Evolutionary conservation across 2,329 filamentous ascomycete genomes (phyloP).

Genomic region (Lachnellula arida): DNA sequence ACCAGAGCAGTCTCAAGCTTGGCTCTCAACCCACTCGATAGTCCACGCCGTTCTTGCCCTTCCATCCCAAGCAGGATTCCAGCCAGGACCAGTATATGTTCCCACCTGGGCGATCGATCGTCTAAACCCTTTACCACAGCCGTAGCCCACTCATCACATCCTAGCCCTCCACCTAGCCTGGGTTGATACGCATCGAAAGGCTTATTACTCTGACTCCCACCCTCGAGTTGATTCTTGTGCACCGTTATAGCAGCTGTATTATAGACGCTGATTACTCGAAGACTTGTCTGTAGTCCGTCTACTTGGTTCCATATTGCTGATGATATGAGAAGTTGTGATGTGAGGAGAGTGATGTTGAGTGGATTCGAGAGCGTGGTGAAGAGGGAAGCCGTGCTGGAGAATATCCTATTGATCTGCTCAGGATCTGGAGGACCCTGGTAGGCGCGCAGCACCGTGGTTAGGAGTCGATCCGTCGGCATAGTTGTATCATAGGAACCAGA

Average conservation of each 20-base stretch:
- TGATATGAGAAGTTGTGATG: conserved; percentile 52
- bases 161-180: conserved; percentile 46
- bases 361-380: conserved; percentile 55
- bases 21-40: conserved; percentile 47
- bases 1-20: conserved; percentile 58
- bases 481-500: conserved; percentile 7
- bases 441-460: conserved; percentile 30
- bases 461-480: conserved; percentile 32
- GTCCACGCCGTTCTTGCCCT: conserved; percentile 49
- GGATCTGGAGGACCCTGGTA: conserved; percentile 27
- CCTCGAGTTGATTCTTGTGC: conserved; percentile 31
- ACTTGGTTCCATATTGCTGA: conserved; percentile 52
- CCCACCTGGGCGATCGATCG: conserved; percentile 62
- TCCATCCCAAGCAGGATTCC: conserved; percentile 59
- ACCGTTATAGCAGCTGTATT: conserved; percentile 44
- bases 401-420: conserved; percentile 26
- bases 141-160: conserved; percentile 35
- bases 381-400: conserved; percentile 50
- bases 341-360: conserved; percentile 53
- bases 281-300: conserved; percentile 46
- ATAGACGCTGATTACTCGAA: conserved; percentile 52
- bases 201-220: conserved; percentile 9
- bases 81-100: conserved; percentile 59
- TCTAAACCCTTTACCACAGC: conserved; percentile 37
- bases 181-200: conserved; percentile 33